phyloP scores from a whole-genome alignment of 192 early-diverging fungal genomes.

The Backusella westeae region DNA sequence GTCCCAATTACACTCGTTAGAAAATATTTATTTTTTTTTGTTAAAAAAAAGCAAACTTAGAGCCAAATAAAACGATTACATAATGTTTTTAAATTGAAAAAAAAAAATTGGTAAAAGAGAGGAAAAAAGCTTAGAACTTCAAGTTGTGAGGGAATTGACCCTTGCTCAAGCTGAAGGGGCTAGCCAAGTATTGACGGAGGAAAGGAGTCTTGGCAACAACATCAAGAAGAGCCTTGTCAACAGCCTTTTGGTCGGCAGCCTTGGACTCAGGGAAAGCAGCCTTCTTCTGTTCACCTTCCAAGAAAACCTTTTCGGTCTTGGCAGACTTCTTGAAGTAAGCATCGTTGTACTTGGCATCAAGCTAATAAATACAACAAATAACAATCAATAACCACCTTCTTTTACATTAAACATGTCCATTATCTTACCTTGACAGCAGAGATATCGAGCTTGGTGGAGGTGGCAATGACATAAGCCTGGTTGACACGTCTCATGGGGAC shows the following conservation, averaged over 20 bases:
- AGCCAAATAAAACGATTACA: background rate
- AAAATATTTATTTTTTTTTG: background rate
- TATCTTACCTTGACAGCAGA: constrained; percentile 56
- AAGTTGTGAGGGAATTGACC: constrained; percentile 95
- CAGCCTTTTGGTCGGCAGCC: constrained; percentile 87
- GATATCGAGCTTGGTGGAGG: constrained; percentile 97
- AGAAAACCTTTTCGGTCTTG: constrained; percentile 88
- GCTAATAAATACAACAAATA: constrained; percentile 16
- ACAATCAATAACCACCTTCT: background rate
- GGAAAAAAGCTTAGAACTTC: constrained; percentile 78
- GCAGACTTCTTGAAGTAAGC: constrained; percentile 88
- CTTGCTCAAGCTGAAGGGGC: constrained; percentile 91
- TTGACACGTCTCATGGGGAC: constrained; percentile 97
- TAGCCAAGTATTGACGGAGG: constrained; percentile 85
- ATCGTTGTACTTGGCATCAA: constrained; percentile 87
- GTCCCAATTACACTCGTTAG: background rate
- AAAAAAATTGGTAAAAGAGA: background rate
- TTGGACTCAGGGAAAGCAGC: constrained; percentile 74
- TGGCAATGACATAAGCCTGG: constrained; percentile 99
- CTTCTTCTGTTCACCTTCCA: constrained; percentile 75
- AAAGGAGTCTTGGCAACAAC: constrained; percentile 83
- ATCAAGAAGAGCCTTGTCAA: constrained; percentile 83
- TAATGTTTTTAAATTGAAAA: background rate
- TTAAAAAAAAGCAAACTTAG: background rate
- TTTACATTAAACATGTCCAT: background rate